A percentile compares a stretch with the other conserved stretches of the same genome.
Evolutionary conservation across 2,329 filamentous ascomycete genomes (phyloP).

Genomic region (Xylariomycetidae sp.): DNA sequence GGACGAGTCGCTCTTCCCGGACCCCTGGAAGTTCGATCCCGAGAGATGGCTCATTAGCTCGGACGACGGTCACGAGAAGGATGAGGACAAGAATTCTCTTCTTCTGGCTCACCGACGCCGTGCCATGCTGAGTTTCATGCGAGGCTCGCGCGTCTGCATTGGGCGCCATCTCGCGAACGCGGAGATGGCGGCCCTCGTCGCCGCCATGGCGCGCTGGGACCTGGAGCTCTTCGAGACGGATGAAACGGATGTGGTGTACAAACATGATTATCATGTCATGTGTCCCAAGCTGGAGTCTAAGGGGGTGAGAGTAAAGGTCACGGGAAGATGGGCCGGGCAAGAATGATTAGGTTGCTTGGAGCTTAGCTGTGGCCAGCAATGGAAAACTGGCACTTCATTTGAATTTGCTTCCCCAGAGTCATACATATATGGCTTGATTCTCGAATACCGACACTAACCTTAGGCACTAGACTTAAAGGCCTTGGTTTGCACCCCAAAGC

Average conservation of each 20-base stretch:
- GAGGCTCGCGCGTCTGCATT: constrained; percentile 35
- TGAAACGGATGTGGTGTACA: constrained; percentile 17
- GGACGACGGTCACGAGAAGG: too few species aligned
- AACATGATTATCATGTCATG: constrained; percentile 16
- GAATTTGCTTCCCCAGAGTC: too few species aligned
- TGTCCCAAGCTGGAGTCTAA: constrained; percentile 12
- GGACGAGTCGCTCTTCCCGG: not conserved
- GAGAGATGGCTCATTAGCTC: not conserved
- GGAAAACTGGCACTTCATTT: too few species aligned
- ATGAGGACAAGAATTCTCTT: not conserved
- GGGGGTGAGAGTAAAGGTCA: constrained; percentile 10
- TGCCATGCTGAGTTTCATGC: constrained; percentile 6
- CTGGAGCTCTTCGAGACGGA: constrained; percentile 22
- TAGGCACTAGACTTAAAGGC: too few species aligned
- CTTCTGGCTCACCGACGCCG: constrained; percentile 4
- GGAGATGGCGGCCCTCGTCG: constrained; percentile 23
- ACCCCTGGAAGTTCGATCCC: not conserved
- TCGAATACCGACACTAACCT: too few species aligned
- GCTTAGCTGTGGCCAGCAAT: too few species aligned
- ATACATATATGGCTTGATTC: too few species aligned
- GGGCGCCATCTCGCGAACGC: constrained; percentile 32
- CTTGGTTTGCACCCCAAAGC: too few species aligned
- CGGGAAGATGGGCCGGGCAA: constrained; percentile 4
- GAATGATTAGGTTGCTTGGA: too few species aligned
- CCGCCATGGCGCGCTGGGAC: constrained; percentile 25